Percentiles rank a stretch among this genome's conserved stretches.
These are phyloP conservation scores for Erythrobasidium hasegawianum DNA, from an alignment of 1,284 basidiomycete genomes.

Conservation along the genomic window DNA sequence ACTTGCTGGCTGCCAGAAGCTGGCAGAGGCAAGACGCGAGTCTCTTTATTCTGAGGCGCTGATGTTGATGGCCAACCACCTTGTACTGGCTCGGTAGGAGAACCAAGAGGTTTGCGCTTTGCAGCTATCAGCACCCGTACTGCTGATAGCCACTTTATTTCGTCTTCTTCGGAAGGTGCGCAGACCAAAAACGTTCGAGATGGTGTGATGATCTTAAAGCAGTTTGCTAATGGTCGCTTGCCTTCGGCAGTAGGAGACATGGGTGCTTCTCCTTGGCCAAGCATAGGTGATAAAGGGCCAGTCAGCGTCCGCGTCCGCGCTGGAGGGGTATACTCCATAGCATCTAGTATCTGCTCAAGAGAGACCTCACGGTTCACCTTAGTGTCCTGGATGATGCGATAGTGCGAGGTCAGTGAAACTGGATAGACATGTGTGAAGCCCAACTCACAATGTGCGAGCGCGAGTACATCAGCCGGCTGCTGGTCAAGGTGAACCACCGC, in stretches of 20 bases:
- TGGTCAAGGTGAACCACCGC: slow-evolving; percentile 53
- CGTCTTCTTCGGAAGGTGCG: slow-evolving; percentile 94
- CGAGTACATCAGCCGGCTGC: slow-evolving; percentile 48
- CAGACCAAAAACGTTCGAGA: slow-evolving; percentile 84
- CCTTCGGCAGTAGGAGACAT: slow-evolving; percentile 6
- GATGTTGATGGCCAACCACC: background rate
- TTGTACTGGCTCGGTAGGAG: slow-evolving; percentile 15
- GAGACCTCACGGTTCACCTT: slow-evolving; percentile 82
- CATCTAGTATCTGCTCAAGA: slow-evolving; percentile 81
- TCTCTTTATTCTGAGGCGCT: background rate
- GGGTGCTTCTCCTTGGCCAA: slow-evolving; percentile 1
- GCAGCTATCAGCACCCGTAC: slow-evolving; percentile 53
- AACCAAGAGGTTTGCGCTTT: slow-evolving; percentile 8
- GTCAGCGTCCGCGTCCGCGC: slow-evolving; percentile 35
- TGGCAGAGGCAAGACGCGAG: background rate
- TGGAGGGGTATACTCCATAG: slow-evolving; percentile 70
- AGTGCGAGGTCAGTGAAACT: no score
- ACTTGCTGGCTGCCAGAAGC: background rate
- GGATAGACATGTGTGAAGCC: background rate
- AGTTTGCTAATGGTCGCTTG: slow-evolving; percentile 53
- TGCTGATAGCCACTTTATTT: slow-evolving; percentile 96
- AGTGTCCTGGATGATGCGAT: slow-evolving; percentile 71
- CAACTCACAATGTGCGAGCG: slow-evolving; percentile 50
- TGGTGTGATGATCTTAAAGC: slow-evolving; percentile 94
- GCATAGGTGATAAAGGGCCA: background rate